Evolutionary conservation across 805 yeast species (phyloP), one percentile per base, ranked within the genome.

Genomic region (Saccharomycopsis sp.): DNA sequence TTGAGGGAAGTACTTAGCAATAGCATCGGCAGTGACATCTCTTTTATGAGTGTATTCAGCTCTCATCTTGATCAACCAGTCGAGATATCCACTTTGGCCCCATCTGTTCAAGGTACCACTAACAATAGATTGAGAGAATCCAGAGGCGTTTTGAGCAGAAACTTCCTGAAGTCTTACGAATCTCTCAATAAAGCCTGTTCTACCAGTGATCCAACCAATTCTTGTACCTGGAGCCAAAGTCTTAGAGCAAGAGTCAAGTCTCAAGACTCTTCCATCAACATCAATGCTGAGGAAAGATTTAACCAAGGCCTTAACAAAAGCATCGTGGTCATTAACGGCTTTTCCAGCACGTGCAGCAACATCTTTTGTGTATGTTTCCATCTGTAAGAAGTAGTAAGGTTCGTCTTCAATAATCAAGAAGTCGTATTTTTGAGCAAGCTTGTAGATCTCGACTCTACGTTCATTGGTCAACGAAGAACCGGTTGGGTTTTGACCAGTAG

Each of bases 401-500:
- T 94, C 99, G 72, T 93, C 99, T 76, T 93, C 99, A 56, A 93
- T 72, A 65, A 93, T 85, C 58, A 93, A 67, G 69, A 93, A 79
- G 74, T 94, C 97, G 72, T 91, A 87, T 75, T 89, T 85, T 69
- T 82, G 85, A 41, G 96, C 93, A 62, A 93, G 69, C 62, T 81
- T 79, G 73, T 91, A 92, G 64, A 94, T 80, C 58, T 79, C 82
- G 62, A 74, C 70, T 75, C 97, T 88, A 76, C 98, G 84, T 67
- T 89, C 92, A 25, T 68, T 73, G 41, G 86, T 76, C 67, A 94
- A 76, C 23, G 90, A 87, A 2, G 96, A 85, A 44, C 99, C 99
- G 19, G 97, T 92, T 63, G 99, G 99, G 79, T 93, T 93, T 77
- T 94, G 98, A 63, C 99, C 99, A 7, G 98, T 94, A 64, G 94